Evolutionary conservation across 129 eudicot species (phyloP).

Genomic region (Centella asiatica): DNA sequence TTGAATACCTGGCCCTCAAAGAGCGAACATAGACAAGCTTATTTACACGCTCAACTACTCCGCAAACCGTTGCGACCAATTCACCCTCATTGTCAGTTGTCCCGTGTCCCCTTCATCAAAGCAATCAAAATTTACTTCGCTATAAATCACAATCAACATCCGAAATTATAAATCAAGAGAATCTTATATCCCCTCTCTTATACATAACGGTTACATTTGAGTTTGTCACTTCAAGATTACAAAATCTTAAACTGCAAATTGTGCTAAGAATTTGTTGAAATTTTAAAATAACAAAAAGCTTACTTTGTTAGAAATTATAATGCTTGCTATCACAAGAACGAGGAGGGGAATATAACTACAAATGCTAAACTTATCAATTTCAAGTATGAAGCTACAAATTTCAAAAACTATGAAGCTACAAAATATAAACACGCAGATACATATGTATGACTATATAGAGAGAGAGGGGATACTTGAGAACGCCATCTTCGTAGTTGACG

Average conservation of each 20-base stretch:
- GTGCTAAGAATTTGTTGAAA: no score
- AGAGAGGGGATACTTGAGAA: slow-evolving; percentile 54
- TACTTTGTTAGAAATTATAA: no score
- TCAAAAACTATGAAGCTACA: neutral
- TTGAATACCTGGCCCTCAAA: slow-evolving; percentile 63
- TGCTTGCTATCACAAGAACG: no score
- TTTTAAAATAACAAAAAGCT: no score
- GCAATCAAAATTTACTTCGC: neutral
- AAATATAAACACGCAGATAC: no score
- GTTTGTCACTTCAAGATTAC: no score
- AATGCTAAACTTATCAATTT: neutral
- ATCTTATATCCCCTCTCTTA: no score
- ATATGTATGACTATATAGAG: neutral
- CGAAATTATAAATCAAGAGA: no score
- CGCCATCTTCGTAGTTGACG: slow-evolving; percentile 74
- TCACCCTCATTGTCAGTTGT: slow-evolving; percentile 68
- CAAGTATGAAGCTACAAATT: neutral
- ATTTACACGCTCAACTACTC: slow-evolving; percentile 90
- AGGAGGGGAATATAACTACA: no score
- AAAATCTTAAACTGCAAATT: no score
- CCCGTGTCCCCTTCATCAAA: slow-evolving; percentile 78
- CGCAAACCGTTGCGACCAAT: slow-evolving; percentile 80
- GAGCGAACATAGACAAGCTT: slow-evolving; percentile 75
- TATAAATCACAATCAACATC: no score
- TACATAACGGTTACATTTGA: no score